Conservation (phyloP, 257 asterid species). For the Solanum piurae region DNA sequence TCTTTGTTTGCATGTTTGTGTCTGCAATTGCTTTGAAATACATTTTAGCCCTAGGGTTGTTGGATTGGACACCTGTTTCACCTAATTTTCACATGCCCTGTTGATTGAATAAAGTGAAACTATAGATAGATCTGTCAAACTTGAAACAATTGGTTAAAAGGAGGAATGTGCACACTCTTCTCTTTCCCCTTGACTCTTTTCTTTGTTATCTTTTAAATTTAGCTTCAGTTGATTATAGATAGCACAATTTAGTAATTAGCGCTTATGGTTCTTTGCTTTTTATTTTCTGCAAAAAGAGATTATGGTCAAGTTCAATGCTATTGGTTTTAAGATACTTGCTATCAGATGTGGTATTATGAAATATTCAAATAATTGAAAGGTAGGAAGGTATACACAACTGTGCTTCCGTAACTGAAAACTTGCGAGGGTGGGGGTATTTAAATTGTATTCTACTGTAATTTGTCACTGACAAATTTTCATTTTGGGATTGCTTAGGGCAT, state of each 20-base stretch:
- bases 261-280: background rate
- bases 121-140: background rate
- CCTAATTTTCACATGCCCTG: background rate
- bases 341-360: background rate
- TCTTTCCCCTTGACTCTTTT: background rate
- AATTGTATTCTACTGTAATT: background rate
- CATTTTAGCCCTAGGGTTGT: background rate
- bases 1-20: background rate
- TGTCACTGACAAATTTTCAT: background rate
- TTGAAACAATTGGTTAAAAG: background rate
- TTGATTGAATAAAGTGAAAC: background rate
- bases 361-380: background rate
- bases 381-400: background rate
- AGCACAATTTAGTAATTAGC: background rate
- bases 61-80: background rate
- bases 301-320: background rate
- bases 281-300: background rate
- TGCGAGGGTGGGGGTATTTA: background rate
- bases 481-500: conserved; percentile 22
- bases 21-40: background rate
- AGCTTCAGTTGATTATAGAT: background rate
- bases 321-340: background rate
- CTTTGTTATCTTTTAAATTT: background rate
- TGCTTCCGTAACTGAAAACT: background rate
- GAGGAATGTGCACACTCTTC: background rate